A percentile compares a stretch with the other conserved stretches of the same genome.
phyloP scores from a whole-genome alignment of 352 stramenopile species.

The Pythium brachiatum region DNA sequence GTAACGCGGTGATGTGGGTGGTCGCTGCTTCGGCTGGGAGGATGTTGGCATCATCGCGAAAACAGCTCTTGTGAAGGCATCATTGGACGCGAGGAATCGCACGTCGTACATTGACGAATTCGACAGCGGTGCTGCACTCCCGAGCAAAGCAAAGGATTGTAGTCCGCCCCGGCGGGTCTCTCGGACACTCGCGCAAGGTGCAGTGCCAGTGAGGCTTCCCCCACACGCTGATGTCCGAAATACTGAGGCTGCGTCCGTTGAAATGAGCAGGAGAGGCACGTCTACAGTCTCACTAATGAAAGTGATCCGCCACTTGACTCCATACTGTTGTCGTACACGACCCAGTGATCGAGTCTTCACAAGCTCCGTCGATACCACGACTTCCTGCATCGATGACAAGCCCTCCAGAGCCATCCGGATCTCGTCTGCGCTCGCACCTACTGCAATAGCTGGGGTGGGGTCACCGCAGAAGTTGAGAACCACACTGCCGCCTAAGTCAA shows the following conservation, averaged over 20 bases:
- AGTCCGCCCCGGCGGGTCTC: slow-evolving; percentile 40
- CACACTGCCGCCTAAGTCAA: slow-evolving; percentile 56
- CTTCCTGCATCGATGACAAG: slow-evolving; percentile 53
- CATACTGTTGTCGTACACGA: slow-evolving; percentile 49
- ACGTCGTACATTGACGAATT: slow-evolving; percentile 46
- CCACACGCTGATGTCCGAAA: slow-evolving; percentile 50
- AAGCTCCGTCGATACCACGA: slow-evolving; percentile 39
- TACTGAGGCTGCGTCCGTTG: slow-evolving; percentile 35
- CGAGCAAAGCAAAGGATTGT: slow-evolving; percentile 23
- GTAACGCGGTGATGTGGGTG: slow-evolving; percentile 31
- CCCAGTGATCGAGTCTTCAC: slow-evolving; percentile 21
- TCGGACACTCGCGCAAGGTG: slow-evolving; percentile 43
- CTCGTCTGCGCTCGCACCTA: slow-evolving; percentile 36
- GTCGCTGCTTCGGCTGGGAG: slow-evolving; percentile 28
- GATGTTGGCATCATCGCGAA: slow-evolving; percentile 22
- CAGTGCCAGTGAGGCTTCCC: slow-evolving; percentile 52
- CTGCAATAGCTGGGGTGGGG: slow-evolving; percentile 41
- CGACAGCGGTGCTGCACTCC: neutral
- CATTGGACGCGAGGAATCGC: slow-evolving; percentile 37
- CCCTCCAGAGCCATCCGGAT: slow-evolving; percentile 62
- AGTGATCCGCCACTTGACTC: slow-evolving; percentile 65
- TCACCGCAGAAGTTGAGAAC: slow-evolving; percentile 66
- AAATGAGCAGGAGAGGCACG: slow-evolving; percentile 44
- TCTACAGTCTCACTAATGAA: slow-evolving; percentile 38
- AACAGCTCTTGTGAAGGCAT: slow-evolving; percentile 27